phyloP scores from a whole-genome alignment of 306 rosid genomes.

The Vigna angularis region DNA sequence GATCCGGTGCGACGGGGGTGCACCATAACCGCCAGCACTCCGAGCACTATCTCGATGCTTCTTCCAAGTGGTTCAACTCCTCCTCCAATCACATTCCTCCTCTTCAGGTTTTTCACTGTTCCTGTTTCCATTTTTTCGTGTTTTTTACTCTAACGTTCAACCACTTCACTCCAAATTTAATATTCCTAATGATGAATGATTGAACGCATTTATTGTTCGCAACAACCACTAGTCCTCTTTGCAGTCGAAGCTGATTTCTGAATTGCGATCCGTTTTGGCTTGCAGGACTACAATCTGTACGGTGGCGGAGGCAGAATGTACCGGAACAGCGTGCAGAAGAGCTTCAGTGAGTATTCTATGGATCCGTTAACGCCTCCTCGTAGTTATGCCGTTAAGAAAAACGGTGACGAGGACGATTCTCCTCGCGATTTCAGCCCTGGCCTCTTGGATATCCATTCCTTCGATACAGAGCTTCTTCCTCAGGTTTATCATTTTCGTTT shows the following conservation, averaged over 20 bases:
- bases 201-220: slow-evolving; percentile 14
- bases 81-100: slow-evolving; percentile 60
- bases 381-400: slow-evolving; percentile 45
- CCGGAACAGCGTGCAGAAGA: slow-evolving; percentile 61
- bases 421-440: slow-evolving; percentile 81
- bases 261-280: slow-evolving; percentile 2
- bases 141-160: slow-evolving; percentile 5
- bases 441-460: slow-evolving; percentile 84
- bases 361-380: slow-evolving; percentile 69
- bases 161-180: neutral
- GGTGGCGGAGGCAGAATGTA: slow-evolving; percentile 77
- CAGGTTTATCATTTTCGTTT: slow-evolving; percentile 56
- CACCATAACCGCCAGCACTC: slow-evolving; percentile 80
- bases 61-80: slow-evolving; percentile 67
- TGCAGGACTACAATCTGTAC: slow-evolving; percentile 71
- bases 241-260: slow-evolving; percentile 26
- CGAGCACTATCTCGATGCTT: slow-evolving; percentile 58
- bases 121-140: neutral
- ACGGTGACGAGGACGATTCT: slow-evolving; percentile 49
- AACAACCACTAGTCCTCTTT: slow-evolving; percentile 23
- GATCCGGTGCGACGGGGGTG: slow-evolving; percentile 74
- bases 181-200: neutral
- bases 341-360: slow-evolving; percentile 57
- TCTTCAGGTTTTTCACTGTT: slow-evolving; percentile 64
- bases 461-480: slow-evolving; percentile 82